A percentile compares a stretch with the other conserved stretches of the same genome.
phyloP scores from a whole-genome alignment of 2,329 filamentous ascomycete genomes.

The Ceratocystis albifundus region DNA sequence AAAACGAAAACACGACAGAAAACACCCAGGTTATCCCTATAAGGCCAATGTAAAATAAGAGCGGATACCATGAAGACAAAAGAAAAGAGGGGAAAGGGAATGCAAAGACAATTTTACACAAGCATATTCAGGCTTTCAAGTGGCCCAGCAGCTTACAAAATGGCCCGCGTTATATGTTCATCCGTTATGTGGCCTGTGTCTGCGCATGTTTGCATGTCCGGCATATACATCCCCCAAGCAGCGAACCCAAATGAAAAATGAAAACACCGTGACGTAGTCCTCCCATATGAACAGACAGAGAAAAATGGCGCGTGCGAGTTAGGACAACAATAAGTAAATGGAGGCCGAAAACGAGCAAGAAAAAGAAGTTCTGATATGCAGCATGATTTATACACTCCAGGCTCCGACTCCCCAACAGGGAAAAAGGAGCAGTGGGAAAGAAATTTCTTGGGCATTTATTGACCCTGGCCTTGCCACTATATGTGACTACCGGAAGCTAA shows the following conservation, averaged over 20 bases:
- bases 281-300: conserved; percentile 7
- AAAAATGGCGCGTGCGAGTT: too few species aligned
- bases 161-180: too few species aligned
- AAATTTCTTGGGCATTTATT: too few species aligned
- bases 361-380: conserved; percentile 12
- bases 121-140: too few species aligned
- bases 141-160: too few species aligned
- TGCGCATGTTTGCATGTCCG: not conserved
- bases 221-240: not conserved
- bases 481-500: conserved; percentile 35
- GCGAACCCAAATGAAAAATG: not conserved
- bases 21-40: not conserved
- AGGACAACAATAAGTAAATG: not conserved
- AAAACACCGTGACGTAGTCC: not conserved
- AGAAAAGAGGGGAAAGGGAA: conserved; percentile 9
- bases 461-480: too few species aligned
- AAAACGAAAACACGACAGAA: conserved; percentile 11
- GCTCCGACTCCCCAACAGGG: not conserved
- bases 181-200: not conserved
- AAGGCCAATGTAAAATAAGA: conserved; percentile 3
- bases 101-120: conserved; percentile 4
- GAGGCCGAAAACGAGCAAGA: not conserved
- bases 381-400: conserved; percentile 7
- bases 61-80: not conserved
- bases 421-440: too few species aligned